These are phyloP conservation scores for Macrophomina pseudophaseolina DNA, from an alignment of 2,329 filamentous ascomycete genomes.

Conservation along the genomic window DNA sequence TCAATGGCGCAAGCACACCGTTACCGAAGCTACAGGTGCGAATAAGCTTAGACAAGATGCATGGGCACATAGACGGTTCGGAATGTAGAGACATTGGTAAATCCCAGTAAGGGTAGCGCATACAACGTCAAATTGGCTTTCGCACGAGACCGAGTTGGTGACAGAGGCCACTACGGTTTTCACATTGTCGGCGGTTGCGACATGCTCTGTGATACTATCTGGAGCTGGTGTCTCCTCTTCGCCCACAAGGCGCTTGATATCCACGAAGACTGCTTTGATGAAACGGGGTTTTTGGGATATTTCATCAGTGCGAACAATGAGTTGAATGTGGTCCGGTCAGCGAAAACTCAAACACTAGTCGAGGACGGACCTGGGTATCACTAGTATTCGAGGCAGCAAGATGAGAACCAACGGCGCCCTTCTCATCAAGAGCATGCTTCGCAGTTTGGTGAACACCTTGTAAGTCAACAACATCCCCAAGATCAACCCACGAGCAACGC, in stretches of 20 bases:
- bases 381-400: too few relatives aligned
- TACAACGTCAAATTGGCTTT: not conserved
- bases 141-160: not conserved
- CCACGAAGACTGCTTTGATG: not conserved
- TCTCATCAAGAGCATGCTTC: too few relatives aligned
- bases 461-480: too few relatives aligned
- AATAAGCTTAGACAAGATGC: not conserved
- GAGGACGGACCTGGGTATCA: too few relatives aligned
- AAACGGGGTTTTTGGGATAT: too few relatives aligned
- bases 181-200: not conserved
- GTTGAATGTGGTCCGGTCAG: too few relatives aligned
- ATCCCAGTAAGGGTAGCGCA: not conserved
- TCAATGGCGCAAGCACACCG: not conserved
- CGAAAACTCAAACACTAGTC: too few relatives aligned
- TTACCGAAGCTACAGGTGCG: not conserved
- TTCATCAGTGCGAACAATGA: too few relatives aligned
- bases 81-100: not conserved
- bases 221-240: not conserved
- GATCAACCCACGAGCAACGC: too few relatives aligned
- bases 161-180: not conserved
- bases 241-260: not conserved
- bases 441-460: too few relatives aligned
- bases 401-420: too few relatives aligned
- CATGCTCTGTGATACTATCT: not conserved
- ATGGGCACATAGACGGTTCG: not conserved